A percentile compares a stretch with the other conserved stretches of the same genome.
These are phyloP conservation scores for Tuber melanosporum DNA, from an alignment of 495 filamentous ascomycete genomes.

Conservation along the genomic window DNA sequence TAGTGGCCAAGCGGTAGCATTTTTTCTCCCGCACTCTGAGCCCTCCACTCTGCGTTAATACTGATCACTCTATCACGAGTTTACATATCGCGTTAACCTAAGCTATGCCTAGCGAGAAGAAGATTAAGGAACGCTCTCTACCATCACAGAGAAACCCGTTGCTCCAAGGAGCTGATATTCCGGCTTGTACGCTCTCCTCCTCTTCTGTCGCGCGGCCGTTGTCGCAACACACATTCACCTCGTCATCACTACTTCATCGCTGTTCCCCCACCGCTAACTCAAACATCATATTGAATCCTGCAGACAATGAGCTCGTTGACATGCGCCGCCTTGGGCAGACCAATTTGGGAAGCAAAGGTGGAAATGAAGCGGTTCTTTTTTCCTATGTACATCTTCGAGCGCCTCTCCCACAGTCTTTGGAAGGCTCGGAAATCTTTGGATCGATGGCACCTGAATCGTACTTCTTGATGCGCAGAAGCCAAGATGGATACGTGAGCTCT, in stretches of 20 bases:
- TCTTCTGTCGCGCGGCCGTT: constrained; percentile 23
- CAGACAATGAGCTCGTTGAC: constrained; percentile 75
- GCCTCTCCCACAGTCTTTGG: constrained; percentile 78
- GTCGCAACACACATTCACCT: constrained; percentile 30
- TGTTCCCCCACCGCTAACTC: constrained; percentile 43
- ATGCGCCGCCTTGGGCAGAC: constrained; percentile 88
- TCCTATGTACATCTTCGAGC: constrained; percentile 94
- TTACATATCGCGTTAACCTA: constrained; percentile 5
- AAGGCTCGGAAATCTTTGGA: constrained; percentile 83
- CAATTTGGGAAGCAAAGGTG: constrained; percentile 67
- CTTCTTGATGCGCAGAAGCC: constrained; percentile 94
- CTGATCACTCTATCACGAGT: background rate
- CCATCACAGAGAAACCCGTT: constrained; percentile 54
- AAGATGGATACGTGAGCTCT: constrained; percentile 87
- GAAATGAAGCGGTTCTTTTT: constrained; percentile 63
- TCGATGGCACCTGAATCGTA: constrained; percentile 74
- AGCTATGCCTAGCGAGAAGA: constrained; percentile 32
- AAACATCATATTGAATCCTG: constrained; percentile 14
- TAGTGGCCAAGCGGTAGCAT: background rate
- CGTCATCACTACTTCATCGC: constrained; percentile 35
- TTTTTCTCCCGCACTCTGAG: background rate
- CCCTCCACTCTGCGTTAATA: background rate
- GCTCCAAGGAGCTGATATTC: constrained; percentile 59
- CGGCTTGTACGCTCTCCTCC: constrained; percentile 51
- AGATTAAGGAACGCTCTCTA: constrained; percentile 39